Conservation (phyloP, 2,329 filamentous ascomycete genomes). For the Ceratocystis colombiana region DNA sequence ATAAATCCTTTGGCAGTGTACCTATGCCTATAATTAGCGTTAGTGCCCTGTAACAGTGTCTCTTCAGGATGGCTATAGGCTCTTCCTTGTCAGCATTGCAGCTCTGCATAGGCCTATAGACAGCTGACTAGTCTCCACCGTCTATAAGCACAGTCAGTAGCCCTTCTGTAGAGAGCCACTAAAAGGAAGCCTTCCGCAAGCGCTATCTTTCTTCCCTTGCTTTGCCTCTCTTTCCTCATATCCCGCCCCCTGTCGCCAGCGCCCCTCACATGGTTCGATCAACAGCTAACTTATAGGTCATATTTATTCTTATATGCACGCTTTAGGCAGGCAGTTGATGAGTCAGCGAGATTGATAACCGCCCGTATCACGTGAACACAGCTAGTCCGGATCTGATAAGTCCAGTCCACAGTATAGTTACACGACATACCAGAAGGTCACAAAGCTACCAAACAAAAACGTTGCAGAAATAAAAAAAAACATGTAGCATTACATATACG, state of each 20-base stretch:
- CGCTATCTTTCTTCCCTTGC: background rate
- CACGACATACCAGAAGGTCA: background rate
- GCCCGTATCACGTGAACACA: background rate
- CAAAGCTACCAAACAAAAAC: too few relatives aligned
- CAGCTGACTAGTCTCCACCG: background rate
- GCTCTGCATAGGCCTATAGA: background rate
- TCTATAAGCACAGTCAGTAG: background rate
- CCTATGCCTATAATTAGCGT: too few relatives aligned
- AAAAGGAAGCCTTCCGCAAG: background rate
- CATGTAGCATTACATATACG: background rate
- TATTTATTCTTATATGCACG: constrained; percentile 14
- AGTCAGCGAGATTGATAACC: constrained; percentile 4
- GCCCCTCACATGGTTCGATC: constrained; percentile 12
- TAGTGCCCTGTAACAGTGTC: too few relatives aligned
- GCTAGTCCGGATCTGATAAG: constrained; percentile 2
- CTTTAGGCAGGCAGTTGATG: background rate
- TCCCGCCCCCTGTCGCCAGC: background rate
- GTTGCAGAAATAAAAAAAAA: background rate
- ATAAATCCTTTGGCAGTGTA: too few relatives aligned
- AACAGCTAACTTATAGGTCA: constrained; percentile 14
- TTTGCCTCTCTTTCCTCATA: background rate
- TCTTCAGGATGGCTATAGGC: too few relatives aligned
- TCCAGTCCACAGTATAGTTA: background rate
- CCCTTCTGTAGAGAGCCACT: background rate
- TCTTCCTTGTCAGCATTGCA: too few relatives aligned